Evolutionary conservation across 129 eudicot genomes (phyloP), one percentile per base, ranked within the genome.

Genomic region (Mikania micrantha): DNA sequence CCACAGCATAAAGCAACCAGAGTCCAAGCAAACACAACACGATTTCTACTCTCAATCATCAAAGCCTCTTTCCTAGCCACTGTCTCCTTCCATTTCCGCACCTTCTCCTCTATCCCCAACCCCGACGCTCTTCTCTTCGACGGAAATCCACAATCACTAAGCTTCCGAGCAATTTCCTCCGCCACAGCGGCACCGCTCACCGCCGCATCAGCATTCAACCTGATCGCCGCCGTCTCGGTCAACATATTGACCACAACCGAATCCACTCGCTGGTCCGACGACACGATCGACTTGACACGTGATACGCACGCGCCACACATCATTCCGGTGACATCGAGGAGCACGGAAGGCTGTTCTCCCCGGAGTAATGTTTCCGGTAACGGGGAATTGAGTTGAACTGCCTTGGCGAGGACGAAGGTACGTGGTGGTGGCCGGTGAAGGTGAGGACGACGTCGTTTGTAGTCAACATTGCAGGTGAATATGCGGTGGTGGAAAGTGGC

Each of bases 21-120:
- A 40, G 95, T 85, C 97, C 97, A 91, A 44, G 97, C 95, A 54
- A 91, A 85, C 11, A 78, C 88, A 62, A 91, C 97, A 7, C 97
- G 61, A 21, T 85, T 87, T 49, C 95, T 69, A 62, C 95, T 85
- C 74, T 91, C 85, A 74, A 81, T 77, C 49, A 91, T 73, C 93
- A 85, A 49, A 65, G 50, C 90, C 66, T 91, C 90, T 83, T 87
- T 91, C 82, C 79, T 87, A 67, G 67, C 85, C 76, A 85, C 85
- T 58, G 74, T 72, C 62, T 87, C 95, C 80, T 70, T 87, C 95
- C 97, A 91, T 73, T 88, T 85, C 90, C 80, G 62, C 78, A 91
- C 97, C 76, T 88, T 87, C 79, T 81, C 95, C 21, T 80, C 93
- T 59, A 91, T 81, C 17, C 95, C 92, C n/a, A 75, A 42, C 71